These are phyloP conservation scores for Biscogniauxia sp. DNA, from an alignment of 2,329 filamentous ascomycete genomes.

Conservation along the genomic window DNA sequence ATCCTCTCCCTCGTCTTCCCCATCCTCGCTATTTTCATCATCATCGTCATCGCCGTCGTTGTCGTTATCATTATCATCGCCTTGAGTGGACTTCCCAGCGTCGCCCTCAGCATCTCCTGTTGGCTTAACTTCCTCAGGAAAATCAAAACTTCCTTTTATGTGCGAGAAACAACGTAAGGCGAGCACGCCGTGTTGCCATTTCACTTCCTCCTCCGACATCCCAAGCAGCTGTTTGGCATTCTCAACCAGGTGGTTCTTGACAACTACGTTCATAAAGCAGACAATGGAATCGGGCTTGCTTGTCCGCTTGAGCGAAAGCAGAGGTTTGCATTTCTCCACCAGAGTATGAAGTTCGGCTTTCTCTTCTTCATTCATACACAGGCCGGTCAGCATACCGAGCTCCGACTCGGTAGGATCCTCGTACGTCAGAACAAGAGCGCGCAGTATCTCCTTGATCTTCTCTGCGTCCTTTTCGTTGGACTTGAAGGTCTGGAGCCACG, in stretches of 20 bases:
- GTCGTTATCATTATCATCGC: constrained; percentile 9
- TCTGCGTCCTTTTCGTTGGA: constrained; percentile 32
- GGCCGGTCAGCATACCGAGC: constrained; percentile 37
- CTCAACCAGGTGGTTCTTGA: constrained; percentile 40
- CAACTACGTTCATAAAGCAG: constrained; percentile 34
- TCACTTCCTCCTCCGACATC: constrained; percentile 38
- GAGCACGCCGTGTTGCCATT: constrained; percentile 42
- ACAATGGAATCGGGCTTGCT: constrained; percentile 22
- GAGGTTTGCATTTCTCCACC: constrained; percentile 38
- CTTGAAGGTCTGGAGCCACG: constrained; percentile 38
- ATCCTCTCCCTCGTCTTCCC: constrained; percentile 14
- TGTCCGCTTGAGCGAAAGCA: constrained; percentile 27
- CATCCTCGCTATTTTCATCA: constrained; percentile 9
- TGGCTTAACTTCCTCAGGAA: constrained; percentile 13
- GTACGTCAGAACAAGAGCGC: constrained; percentile 40
- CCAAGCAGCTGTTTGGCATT: constrained; percentile 35
- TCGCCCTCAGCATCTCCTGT: constrained; percentile 7
- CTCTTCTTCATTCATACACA: constrained; percentile 32
- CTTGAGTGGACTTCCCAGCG: constrained; percentile 4
- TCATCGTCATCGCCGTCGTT: constrained; percentile 12
- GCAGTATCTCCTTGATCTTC: constrained; percentile 42
- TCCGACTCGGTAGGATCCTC: constrained; percentile 40
- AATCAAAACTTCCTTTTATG: constrained; percentile 35
- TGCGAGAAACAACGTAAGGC: constrained; percentile 38
- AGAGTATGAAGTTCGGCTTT: constrained; percentile 34